phyloP scores from a whole-genome alignment of 2,329 filamentous ascomycete species.

The Fusarium hainanense region DNA sequence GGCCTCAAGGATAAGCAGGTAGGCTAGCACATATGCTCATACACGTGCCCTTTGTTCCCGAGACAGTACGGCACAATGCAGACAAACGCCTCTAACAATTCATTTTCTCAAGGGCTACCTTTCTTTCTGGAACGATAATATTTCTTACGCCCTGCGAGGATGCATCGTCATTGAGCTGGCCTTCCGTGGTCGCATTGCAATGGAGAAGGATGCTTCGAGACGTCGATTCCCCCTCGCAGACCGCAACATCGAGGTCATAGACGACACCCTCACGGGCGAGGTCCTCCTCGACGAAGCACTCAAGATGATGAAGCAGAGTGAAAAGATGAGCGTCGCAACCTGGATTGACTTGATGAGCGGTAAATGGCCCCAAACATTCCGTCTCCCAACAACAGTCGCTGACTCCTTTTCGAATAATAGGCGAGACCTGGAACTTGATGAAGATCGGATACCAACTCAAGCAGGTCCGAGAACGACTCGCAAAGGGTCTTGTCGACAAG shows the following conservation, averaged over 20 bases:
- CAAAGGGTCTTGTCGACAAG: slow-evolving; percentile 98
- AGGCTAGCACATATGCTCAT: slow-evolving; percentile 40
- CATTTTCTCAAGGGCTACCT: slow-evolving; percentile 79
- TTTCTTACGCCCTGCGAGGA: slow-evolving; percentile 95
- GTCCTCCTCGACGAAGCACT: slow-evolving; percentile 96
- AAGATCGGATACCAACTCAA: slow-evolving; percentile 99
- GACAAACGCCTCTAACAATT: slow-evolving; percentile 11
- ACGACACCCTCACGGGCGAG: slow-evolving; percentile 95
- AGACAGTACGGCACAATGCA: background rate
- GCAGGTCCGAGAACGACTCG: slow-evolving; percentile 96
- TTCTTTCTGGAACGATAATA: slow-evolving; percentile 99
- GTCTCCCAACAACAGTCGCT: slow-evolving; percentile 20
- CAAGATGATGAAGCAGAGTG: slow-evolving; percentile 99
- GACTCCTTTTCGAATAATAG: slow-evolving; percentile 59
- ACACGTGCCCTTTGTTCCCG: slow-evolving; percentile 23
- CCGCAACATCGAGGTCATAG: slow-evolving; percentile 94
- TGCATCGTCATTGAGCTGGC: slow-evolving; percentile 99
- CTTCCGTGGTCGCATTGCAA: slow-evolving; percentile 94
- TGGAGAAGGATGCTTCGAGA: slow-evolving; percentile 95
- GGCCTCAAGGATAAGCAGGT: slow-evolving; percentile 99
- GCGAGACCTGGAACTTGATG: slow-evolving; percentile 99
- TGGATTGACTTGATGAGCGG: slow-evolving; percentile 99
- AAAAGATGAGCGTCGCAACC: slow-evolving; percentile 99
- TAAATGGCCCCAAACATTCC: slow-evolving; percentile 56
- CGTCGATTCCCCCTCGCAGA: slow-evolving; percentile 93